Base-by-base conservation (phyloP, 2,329 filamentous ascomycete genomes). In the Hirsutella minnesotensis region DNA sequence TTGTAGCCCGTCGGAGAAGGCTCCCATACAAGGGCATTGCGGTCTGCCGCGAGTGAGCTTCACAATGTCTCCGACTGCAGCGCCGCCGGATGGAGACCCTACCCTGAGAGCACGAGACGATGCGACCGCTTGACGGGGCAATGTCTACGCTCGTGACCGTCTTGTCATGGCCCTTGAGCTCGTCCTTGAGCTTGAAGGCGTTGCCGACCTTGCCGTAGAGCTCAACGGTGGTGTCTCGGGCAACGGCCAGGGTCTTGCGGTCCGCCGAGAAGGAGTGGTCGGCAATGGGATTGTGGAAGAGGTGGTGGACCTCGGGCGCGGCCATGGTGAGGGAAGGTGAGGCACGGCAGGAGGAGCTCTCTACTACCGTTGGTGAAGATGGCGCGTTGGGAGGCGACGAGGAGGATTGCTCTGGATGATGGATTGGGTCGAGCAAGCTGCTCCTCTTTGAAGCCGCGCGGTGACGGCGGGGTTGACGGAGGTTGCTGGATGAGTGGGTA, bases 251-350 rank as follows among this genome's bases (percentile, higher is more conserved):
- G 22, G 83, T 89, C 62, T 81, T 72, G 61, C 81, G 86, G 68
- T 98, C 92, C 49, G 87, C 81, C 51, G 89, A 95, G 77, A 98
- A 98, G 45, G 90, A 95, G 67, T 98, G 92, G 72, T 98, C 92
- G 52, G 87, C 86, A 59, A 98, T 95, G 48, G 90, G 88, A 54
- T 83, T 80, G 70, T 96, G 88, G 70, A 98, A 98, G 52, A 98
- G 83, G 59, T 96, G 89, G 68, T 96, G 87, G 46, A 94, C 85
- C 73, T 96, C 86, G 51, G 89, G 86, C 46, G 82, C 64, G 43
- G 86, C 73, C 90, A 96, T 96, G 46, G 42, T 73, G 62, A 49
- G 16, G 41, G 42, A 46, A 47, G 31, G 10, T 40, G 21, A 39
- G 16, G 71, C 49, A 53, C 62, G 59, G 66, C 67, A 67, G 64